Evolutionary conservation across 2,329 filamentous ascomycete species (phyloP).

Genomic region (Domatiomyces catenatus): DNA sequence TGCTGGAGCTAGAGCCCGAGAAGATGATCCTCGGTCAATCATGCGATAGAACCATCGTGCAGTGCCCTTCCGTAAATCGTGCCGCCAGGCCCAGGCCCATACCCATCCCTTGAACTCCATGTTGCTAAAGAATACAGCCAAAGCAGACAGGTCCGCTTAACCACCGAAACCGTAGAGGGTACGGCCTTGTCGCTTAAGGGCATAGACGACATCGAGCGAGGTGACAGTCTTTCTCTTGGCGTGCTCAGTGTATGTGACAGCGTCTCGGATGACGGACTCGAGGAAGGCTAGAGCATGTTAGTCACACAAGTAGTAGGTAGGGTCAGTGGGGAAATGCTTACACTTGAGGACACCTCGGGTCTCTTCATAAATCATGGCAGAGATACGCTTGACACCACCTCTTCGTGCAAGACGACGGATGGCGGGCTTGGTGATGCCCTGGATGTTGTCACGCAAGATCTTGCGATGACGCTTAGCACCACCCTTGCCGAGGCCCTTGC

Average conservation of each 20-base stretch:
- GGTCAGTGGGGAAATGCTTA: not conserved
- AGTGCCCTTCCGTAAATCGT: not conserved
- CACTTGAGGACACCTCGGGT: slow-evolving; percentile 63
- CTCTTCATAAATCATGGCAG: slow-evolving; percentile 78
- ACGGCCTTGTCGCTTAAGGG: slow-evolving; percentile 48
- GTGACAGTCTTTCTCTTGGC: slow-evolving; percentile 57
- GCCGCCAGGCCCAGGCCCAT: not conserved
- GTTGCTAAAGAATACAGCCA: not conserved
- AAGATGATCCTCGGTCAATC: not conserved
- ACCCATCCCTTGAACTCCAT: not conserved
- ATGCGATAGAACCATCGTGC: not conserved
- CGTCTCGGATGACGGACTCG: slow-evolving; percentile 64
- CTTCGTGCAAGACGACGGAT: slow-evolving; percentile 96
- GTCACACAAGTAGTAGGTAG: too few species aligned
- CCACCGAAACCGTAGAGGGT: slow-evolving; percentile 83
- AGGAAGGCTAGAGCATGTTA: slow-evolving; percentile 41
- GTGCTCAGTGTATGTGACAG: slow-evolving; percentile 70
- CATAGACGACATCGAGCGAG: slow-evolving; percentile 48
- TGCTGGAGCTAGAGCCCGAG: not conserved
- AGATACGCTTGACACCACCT: slow-evolving; percentile 99
- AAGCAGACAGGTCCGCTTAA: slow-evolving; percentile 35
- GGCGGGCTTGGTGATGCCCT: slow-evolving; percentile 97
- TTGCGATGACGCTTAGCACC: slow-evolving; percentile 98
- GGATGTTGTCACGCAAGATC: slow-evolving; percentile 99
- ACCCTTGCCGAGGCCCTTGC: slow-evolving; percentile 95